These are phyloP conservation scores for Nicotiana paniculata DNA, from an alignment of 257 asterid genomes.

Conservation along the genomic window DNA sequence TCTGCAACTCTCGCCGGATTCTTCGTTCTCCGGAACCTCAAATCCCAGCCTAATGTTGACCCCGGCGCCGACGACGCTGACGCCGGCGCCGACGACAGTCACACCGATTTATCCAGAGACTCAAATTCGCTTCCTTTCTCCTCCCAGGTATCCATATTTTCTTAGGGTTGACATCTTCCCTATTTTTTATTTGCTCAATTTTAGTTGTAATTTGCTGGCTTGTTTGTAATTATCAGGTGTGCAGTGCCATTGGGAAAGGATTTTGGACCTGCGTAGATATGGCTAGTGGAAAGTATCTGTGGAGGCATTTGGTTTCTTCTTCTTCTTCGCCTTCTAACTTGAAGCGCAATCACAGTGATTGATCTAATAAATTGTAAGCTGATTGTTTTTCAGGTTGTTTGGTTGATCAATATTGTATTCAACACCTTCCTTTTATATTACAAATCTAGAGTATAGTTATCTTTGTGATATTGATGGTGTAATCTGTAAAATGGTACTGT, in stretches of 20 bases:
- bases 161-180: neutral
- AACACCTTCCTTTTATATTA: neutral
- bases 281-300: conserved; percentile 86
- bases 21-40: conserved; percentile 39
- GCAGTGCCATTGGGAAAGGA: conserved; percentile 44
- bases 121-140: conserved; percentile 15
- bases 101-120: conserved; percentile 3
- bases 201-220: neutral
- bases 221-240: conserved; percentile 26
- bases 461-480: neutral
- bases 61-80: neutral
- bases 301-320: conserved; percentile 68
- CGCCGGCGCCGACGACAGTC: neutral
- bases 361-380: conserved; percentile 16
- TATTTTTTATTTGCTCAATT: neutral
- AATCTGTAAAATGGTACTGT: neutral
- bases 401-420: neutral
- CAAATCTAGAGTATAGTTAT: neutral
- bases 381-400: neutral
- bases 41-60: conserved; percentile 13
- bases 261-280: conserved; percentile 81
- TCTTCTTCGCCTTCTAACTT: conserved; percentile 20
- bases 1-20: conserved; percentile 49
- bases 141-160: conserved; percentile 23
- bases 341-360: conserved; percentile 29